These are phyloP conservation scores for Pythium brassicae DNA, from an alignment of 352 stramenopile genomes.

Conservation along the genomic window DNA sequence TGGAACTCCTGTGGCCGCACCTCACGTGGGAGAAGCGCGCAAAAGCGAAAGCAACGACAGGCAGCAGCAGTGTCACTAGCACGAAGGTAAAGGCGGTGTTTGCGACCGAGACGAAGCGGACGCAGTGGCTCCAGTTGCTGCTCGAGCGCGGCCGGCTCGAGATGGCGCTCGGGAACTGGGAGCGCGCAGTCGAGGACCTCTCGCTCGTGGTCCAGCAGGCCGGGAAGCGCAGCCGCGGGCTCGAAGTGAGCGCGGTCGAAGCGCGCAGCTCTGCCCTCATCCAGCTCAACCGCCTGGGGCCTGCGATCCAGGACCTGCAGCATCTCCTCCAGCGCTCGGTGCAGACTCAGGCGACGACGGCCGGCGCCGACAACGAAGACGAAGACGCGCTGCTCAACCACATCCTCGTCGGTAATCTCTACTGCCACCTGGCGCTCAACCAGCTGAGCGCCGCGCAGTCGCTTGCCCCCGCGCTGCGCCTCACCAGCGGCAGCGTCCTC, in stretches of 20 bases:
- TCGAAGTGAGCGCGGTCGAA: conserved; percentile 27
- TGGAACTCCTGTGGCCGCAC: conserved; percentile 30
- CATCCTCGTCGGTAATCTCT: conserved; percentile 48
- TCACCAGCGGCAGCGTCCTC: conserved; percentile 30
- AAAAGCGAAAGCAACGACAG: too few species aligned
- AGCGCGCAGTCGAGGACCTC: conserved; percentile 35
- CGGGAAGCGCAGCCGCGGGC: conserved; percentile 21
- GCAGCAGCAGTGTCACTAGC: not conserved
- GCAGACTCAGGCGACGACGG: not conserved
- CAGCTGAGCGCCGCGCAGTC: conserved; percentile 29
- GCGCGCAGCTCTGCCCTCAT: conserved; percentile 31
- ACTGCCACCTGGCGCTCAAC: conserved; percentile 49
- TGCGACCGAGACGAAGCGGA: conserved; percentile 27
- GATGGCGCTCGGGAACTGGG: conserved; percentile 36
- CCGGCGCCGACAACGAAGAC: not conserved
- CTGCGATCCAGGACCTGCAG: conserved; percentile 52
- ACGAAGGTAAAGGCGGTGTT: conserved; percentile 30
- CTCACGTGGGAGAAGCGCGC: conserved; percentile 33
- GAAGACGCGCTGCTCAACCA: conserved; percentile 31
- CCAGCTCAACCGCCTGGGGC: conserved; percentile 25
- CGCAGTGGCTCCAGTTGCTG: conserved; percentile 44
- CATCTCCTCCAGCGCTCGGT: conserved; percentile 19
- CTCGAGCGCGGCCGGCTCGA: conserved; percentile 31
- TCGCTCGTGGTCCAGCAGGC: conserved; percentile 35
- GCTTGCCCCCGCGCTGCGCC: conserved; percentile 15